Percentiles rank a stretch among this genome's conserved stretches.
These are phyloP conservation scores for Madurella fahalii DNA, from an alignment of 2,329 filamentous ascomycete genomes.

Conservation along the genomic window DNA sequence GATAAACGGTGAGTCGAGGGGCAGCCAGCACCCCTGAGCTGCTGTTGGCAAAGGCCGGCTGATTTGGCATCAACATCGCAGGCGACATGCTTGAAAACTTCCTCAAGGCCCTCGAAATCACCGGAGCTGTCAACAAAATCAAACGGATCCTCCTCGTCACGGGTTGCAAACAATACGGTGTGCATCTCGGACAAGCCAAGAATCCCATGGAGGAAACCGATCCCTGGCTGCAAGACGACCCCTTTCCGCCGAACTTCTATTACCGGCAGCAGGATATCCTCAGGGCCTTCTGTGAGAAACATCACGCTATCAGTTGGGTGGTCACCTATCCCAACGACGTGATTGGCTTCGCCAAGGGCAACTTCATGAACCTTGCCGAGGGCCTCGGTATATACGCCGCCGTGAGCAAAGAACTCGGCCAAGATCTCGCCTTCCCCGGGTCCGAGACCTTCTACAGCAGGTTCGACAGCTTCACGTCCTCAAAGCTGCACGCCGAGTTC, in stretches of 20 bases:
- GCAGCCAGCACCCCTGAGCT: too few species aligned
- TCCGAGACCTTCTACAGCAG: constrained; percentile 33
- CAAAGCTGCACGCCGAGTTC: constrained; percentile 34
- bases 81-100: constrained; percentile 46
- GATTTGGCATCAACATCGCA: neutral
- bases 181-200: constrained; percentile 46
- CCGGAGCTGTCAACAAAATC: constrained; percentile 37
- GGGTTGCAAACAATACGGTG: constrained; percentile 50
- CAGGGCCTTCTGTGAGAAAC: constrained; percentile 22
- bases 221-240: constrained; percentile 38
- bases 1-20: constrained; percentile 23
- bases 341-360: constrained; percentile 32
- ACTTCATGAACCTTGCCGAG: constrained; percentile 40
- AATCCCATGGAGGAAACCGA: constrained; percentile 46
- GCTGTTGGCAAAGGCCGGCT: neutral
- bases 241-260: constrained; percentile 46
- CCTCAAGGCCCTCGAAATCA: constrained; percentile 41
- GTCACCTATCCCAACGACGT: constrained; percentile 35
- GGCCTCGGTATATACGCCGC: constrained; percentile 39
- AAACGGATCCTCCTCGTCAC: constrained; percentile 47
- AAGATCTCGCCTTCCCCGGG: constrained; percentile 33
- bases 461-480: constrained; percentile 33
- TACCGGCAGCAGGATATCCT: constrained; percentile 47
- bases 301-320: constrained; percentile 23
- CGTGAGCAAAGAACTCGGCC: constrained; percentile 33